Base-by-base conservation (phyloP, 1,284 basidiomycete species). In the Gymnopus androsaceus region DNA sequence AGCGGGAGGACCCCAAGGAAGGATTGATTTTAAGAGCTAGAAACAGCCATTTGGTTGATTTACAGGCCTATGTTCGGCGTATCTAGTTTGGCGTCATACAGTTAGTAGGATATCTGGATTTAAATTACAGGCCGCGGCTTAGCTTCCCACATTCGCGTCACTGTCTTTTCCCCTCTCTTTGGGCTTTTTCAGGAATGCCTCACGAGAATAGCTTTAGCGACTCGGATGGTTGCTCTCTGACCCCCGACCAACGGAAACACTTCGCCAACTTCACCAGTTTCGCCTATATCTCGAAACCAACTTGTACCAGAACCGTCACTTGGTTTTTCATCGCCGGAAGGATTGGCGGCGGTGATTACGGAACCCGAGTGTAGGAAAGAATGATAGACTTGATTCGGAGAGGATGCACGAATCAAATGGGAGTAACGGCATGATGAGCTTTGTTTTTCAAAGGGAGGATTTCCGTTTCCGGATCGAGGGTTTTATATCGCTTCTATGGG, bases 391-490 rank as follows among this genome's bases (percentile, higher is more conserved):
- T 64, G 91, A 89, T 58, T 85, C 83, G 12, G 84, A 81, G 1
- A 76, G 75, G 8, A 71, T 86, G 1, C 77, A 99, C 15, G 88
- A 96, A 68, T 84, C 87, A 30, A 98, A 90, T 67, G 94, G 94
- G 1, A 84, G 86, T 9, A 88, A 86, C 25, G 84, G 87, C 25
- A 79, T 82, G 46, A 90, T 89, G 0, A 79, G 83, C 19, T 93
- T 90, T 65, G 68, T 84, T 1, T 83, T 1, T 79, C 80, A 31
- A 92, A 88, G 62, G 86, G 85, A 3, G 87, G 88, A 0, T 97
- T 98, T 67, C 94, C 94, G 2, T 98, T 98, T 74, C 83, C 93
- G 51, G 93, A 94, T 61, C 81, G 97, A 40, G 90, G 91, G 2
- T 92, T 98, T 69, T 87, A 92, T 63, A 69, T 95, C 1, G 88